Evolutionary conservation across 345 rosid species (phyloP).

Genomic region (Camelina laxa): DNA sequence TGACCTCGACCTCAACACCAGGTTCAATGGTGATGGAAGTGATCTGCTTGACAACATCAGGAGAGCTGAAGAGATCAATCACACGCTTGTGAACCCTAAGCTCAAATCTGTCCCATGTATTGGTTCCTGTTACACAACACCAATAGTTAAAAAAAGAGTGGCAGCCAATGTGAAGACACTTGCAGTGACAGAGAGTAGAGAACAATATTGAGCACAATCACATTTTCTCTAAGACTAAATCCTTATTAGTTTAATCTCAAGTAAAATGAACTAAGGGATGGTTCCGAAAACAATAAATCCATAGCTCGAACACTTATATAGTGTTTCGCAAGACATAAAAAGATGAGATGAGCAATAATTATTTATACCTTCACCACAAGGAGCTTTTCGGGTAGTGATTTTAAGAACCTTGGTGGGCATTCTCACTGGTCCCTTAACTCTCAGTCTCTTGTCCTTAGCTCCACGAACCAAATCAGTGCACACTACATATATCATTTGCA

Average conservation of each 20-base stretch:
- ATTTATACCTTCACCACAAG: constrained; percentile 58
- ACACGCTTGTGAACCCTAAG: constrained; percentile 66
- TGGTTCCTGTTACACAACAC: constrained; percentile 51
- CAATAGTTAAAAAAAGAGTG: not conserved
- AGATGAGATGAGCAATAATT: not conserved
- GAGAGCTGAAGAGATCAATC: constrained; percentile 67
- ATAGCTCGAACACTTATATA: not conserved
- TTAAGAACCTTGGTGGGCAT: constrained; percentile 56
- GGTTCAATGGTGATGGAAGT: constrained; percentile 69
- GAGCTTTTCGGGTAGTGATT: constrained; percentile 55
- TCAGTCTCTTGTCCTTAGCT: constrained; percentile 50
- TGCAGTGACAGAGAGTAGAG: not conserved
- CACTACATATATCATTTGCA: constrained; percentile 33
- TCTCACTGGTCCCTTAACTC: constrained; percentile 58
- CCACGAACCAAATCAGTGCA: constrained; percentile 55
- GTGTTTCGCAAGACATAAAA: not conserved
- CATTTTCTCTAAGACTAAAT: not conserved
- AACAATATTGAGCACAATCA: not conserved
- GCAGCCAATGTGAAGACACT: not conserved
- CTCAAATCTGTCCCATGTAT: constrained; percentile 70
- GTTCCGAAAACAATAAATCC: not conserved
- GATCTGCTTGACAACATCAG: constrained; percentile 72
- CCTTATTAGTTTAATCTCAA: too few species aligned
- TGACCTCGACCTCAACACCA: constrained; percentile 72
- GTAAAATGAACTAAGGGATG: not conserved